A percentile compares a stretch with the other conserved stretches of the same genome.
Evolutionary conservation across 208 protist genomes (phyloP).

Genomic region (Trypanosoma boissoni): DNA sequence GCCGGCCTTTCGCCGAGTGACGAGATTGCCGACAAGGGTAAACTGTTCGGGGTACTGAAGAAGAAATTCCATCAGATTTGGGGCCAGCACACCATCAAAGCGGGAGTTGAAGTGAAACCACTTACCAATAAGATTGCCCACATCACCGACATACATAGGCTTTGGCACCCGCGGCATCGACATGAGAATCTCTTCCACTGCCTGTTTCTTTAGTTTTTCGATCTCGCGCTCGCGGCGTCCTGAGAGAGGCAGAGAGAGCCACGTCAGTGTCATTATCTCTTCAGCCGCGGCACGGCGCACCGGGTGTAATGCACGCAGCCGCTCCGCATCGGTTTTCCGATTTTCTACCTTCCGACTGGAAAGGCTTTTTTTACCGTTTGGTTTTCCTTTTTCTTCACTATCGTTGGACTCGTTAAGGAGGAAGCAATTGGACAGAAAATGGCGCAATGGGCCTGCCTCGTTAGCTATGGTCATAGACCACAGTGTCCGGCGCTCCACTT

Average conservation of each 20-base stretch:
- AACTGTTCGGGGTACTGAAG: conserved; percentile 62
- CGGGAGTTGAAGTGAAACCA: conserved; percentile 81
- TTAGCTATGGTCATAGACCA: conserved; percentile 62
- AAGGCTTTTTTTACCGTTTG: conserved; percentile 6
- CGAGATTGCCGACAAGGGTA: conserved; percentile 59
- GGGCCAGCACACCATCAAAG: conserved; percentile 75
- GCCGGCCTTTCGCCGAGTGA: conserved; percentile 63
- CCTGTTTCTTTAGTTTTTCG: conserved; percentile 37
- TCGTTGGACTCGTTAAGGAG: conserved; percentile 31
- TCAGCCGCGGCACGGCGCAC: conserved; percentile 33
- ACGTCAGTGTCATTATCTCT: conserved; percentile 42
- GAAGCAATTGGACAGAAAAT: conserved; percentile 60
- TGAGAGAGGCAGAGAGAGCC: conserved; percentile 49
- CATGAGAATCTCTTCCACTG: conserved; percentile 83
- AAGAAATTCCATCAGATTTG: conserved; percentile 70
- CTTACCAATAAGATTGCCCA: conserved; percentile 86
- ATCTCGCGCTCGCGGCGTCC: conserved; percentile 44
- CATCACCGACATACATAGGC: conserved; percentile 85
- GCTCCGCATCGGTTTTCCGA: conserved; percentile 13
- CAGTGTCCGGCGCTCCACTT: conserved; percentile 54
- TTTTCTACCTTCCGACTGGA: conserved; percentile 31
- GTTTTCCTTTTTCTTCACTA: conserved; percentile 18
- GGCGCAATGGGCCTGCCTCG: conserved; percentile 49
- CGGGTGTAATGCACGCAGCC: conserved; percentile 33
- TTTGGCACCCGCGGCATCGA: conserved; percentile 69